phyloP scores from a whole-genome alignment of 140 eudicot genomes.

The Ambrosia hybrid region DNA sequence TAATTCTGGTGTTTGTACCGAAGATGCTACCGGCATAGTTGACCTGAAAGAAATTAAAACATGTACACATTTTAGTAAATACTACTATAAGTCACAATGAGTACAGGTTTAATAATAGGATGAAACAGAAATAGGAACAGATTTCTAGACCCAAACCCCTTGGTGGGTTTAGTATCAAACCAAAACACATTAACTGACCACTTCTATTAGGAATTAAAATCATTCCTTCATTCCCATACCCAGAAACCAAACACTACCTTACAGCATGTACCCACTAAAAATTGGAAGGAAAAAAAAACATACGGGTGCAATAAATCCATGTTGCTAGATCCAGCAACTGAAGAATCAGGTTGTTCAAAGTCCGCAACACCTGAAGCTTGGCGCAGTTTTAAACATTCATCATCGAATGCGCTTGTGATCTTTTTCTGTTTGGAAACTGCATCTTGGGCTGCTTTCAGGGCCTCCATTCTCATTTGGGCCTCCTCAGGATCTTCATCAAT shows the following conservation, averaged over 20 bases:
- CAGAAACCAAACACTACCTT: background rate
- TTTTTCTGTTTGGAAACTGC: constrained; percentile 91
- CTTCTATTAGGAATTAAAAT: background rate
- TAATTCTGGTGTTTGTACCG: constrained; percentile 84
- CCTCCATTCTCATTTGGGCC: constrained; percentile 82
- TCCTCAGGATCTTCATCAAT: constrained; percentile 83
- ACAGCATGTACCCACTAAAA: background rate
- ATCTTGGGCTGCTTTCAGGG: constrained; percentile 97
- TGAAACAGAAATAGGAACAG: background rate
- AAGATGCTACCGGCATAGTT: constrained; percentile 94
- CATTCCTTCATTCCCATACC: constrained; percentile 14
- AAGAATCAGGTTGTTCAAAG: constrained; percentile 49
- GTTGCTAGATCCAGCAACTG: constrained; percentile 73
- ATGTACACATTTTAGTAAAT: constrained; percentile 14
- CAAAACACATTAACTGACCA: background rate
- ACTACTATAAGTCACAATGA: background rate
- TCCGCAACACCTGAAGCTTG: constrained; percentile 55
- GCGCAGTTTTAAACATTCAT: constrained; percentile 70
- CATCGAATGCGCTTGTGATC: constrained; percentile 87
- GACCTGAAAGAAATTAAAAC: constrained; percentile 47
- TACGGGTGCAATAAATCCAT: constrained; percentile 94
- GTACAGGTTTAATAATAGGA: background rate
- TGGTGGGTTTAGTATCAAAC: background rate
- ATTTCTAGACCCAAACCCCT: constrained; percentile 8
- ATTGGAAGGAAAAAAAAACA: constrained; percentile 16